Base-by-base conservation (phyloP, 2,329 filamentous ascomycete species). In the Cladosporium sp. region DNA sequence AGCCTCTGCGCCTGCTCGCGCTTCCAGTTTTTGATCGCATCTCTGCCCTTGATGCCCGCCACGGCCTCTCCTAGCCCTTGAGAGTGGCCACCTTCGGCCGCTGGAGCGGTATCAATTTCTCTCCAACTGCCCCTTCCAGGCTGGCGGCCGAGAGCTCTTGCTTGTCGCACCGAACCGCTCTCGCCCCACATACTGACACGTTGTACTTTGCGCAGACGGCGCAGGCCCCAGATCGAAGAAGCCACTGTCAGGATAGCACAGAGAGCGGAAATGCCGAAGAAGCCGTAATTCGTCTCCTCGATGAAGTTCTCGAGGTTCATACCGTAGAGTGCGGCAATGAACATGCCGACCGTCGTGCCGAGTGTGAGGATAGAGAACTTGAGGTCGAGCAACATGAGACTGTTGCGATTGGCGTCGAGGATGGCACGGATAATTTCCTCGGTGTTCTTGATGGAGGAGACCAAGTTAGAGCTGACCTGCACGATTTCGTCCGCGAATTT, bases 241-340 rank as follows among this genome's bases (percentile, higher is more conserved):
- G 93, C 72, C 64, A 89, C 85, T 16, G 91, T 92, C 77, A 93
- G 88, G 65, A 89, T 73, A 65, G 89, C 85, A 65, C 91, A 96
- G 67, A 86, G 82, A 21, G 81, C 83, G 2, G 90, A 92, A 67
- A 99, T 89, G 63, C 86, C 86, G 56, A 84, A 85, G 77, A 99
- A 98, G 12, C 94, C 95, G 78, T 92, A 86, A 78, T 92, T 87
- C 1, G 91, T 93, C 76, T 98, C 94, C 81, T 99, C 95, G 72
- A 98, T 92, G 78, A 97, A 98, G 80, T 98, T 98, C 77, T 97
- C 96, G 69, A 99, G 83, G 81, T 99, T 99, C 93, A 98, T 98
- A 72, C 95, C 95, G 84, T 98, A 99, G n/a, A 99, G 88, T n/a
- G 93, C 93, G 10, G 95, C 96, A 73, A 97, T 86, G 76, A 98